Evolutionary conservation across 192 early-diverging fungal genomes (phyloP), one percentile per base, ranked within the genome.

Genomic region (Chytriomyces sp.): DNA sequence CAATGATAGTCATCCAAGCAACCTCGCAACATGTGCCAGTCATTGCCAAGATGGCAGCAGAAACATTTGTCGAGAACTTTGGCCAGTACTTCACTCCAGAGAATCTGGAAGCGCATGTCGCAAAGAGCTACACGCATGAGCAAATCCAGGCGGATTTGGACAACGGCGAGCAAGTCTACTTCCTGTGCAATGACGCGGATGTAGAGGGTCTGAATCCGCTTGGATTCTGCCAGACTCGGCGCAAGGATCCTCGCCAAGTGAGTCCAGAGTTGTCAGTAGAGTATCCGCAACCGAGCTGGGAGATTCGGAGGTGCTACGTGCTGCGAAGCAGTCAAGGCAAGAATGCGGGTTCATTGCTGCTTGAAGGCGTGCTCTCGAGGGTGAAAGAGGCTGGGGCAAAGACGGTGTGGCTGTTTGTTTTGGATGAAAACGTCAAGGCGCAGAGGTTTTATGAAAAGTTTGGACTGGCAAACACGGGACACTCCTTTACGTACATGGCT

Each of bases 371-470:
- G 16, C 10, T 68, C 11, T 13, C 28, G 5, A 35, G 26, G 45
- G 18, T 68, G 3, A 10, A 49, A 1, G 67, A 68, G 45, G 67
- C 67, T 13, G 67, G 67, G 43, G 67, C 45, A 13, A 68, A 3
- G 43, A 13, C 43, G 2, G 67, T 68, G 10, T 68, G 67, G 67
- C 24, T 68, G 26, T 2, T 11, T 45, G 67, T 68, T 13, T 49
- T 10, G 11, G 2, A 26, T 13, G 45, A 68, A 4, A 68, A 68
- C 67, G 18, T 11, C 0, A 10, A 49, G 18, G 67, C 67, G 18
- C 23, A 26, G 46, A 35, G 45, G 47, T 68, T 68, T 49, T 68
- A 68, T 49, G 67, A 68, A 46, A 68, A 68, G 67, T 45, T 8
- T 26, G 43, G 61, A 35, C 28, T 35, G 28, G 28, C 28, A 35